Evolutionary conservation across 2,329 filamentous ascomycete genomes (phyloP), one percentile per base, ranked within the genome.

Genomic region (Fusarium begoniae): DNA sequence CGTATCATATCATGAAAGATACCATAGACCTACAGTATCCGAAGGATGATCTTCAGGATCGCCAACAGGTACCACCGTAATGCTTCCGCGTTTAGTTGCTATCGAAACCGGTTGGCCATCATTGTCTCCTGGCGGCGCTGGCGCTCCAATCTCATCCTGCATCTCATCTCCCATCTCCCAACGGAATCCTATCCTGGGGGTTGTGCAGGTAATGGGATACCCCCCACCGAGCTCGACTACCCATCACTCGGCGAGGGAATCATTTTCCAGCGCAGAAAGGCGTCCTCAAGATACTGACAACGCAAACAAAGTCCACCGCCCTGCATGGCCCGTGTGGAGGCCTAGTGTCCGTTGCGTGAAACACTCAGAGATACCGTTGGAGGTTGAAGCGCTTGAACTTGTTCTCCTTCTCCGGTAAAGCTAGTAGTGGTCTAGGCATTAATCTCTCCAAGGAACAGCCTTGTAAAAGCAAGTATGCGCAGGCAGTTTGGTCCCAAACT

Each of bases 361-460:
- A 67, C 66, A 43, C 57, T 38, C 47, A 48, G 44, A 51, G 44
- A 53, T 24, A 40, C 48, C 20, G 22, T n/a, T 24, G 13, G 43
- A 65, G 37, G 32, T 65, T 59, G 40, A 57, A 53, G 53, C 53
- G 58, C 56, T 72, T 53, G 50, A 59, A 59, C 59, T 70, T 75
- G 59, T 61, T 63, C 59, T 45, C 54, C 54, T 44, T 70, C 57
- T 45, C 51, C 20, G 37, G 59, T 60, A 41, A 37, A 59, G 32
- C 56, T 75, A 74, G 66, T 53, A 69, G 63, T 44, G 67, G 67
- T 54, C 73, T 57, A 63, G 62, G 66, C 57, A 62, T 65, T 66
- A 26, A 43, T 70, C 47, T 35, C 51, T 63, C 65, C 69, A 70
- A 71, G 75, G 75, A 61, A 68, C 63, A 75, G 75, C 73, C 75